Percentiles rank a stretch among this genome's conserved stretches.
phyloP scores from a whole-genome alignment of 2,329 filamentous ascomycete species.

The Neurospora sp. region DNA sequence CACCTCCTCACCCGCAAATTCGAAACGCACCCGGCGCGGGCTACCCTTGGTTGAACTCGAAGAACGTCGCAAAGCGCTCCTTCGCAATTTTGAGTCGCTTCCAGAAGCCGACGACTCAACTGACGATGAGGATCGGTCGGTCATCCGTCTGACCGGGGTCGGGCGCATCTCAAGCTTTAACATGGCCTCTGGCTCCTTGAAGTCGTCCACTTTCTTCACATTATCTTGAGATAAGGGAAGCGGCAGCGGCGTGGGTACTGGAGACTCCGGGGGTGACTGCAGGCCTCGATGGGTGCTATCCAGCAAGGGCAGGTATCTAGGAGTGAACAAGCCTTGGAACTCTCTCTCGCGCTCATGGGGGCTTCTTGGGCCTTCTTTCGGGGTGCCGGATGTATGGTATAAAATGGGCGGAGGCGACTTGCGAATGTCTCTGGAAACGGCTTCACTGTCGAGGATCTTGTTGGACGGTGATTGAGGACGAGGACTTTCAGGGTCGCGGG shows the following conservation, averaged over 20 bases:
- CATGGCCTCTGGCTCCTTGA: slow-evolving; percentile 4
- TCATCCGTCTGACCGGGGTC: slow-evolving; percentile 28
- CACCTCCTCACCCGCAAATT: slow-evolving; percentile 50
- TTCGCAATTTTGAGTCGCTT: slow-evolving; percentile 35
- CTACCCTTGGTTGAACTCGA: slow-evolving; percentile 43
- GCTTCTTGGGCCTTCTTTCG: slow-evolving; percentile 30
- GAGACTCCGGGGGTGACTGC: slow-evolving; percentile 15
- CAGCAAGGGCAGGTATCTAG: slow-evolving; percentile 51
- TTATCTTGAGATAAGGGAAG: slow-evolving; percentile 10
- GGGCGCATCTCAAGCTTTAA: slow-evolving; percentile 10
- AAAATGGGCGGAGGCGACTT: slow-evolving; percentile 31
- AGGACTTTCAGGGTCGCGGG: slow-evolving; percentile 20
- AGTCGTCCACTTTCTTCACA: slow-evolving; percentile 11
- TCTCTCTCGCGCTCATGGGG: slow-evolving; percentile 48
- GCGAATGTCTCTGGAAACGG: slow-evolving; percentile 10
- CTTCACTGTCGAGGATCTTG: background rate
- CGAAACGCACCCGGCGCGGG: slow-evolving; percentile 54
- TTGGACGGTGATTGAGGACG: slow-evolving; percentile 7
- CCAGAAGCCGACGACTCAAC: slow-evolving; percentile 35
- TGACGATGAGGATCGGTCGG: slow-evolving; percentile 41
- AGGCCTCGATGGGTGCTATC: slow-evolving; percentile 31
- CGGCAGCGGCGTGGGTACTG: slow-evolving; percentile 10
- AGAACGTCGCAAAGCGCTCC: slow-evolving; percentile 49
- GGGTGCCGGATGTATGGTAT: slow-evolving; percentile 27
- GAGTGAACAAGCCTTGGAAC: slow-evolving; percentile 54